Conservation (phyloP, 768 basidiomycete genomes). For the Tylopilus balloui region DNA sequence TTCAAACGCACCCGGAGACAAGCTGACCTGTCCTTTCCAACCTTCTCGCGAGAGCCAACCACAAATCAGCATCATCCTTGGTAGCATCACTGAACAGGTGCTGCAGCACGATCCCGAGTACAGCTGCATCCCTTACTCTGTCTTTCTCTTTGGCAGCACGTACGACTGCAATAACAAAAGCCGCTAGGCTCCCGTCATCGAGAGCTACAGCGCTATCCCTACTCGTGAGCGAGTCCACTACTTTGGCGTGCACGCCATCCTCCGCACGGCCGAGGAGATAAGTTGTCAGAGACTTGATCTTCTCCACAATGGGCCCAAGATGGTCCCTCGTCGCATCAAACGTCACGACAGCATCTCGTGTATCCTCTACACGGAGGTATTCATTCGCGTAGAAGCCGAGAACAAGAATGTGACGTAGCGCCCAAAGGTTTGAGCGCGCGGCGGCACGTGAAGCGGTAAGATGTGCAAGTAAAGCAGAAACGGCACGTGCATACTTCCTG, state of each 20-base stretch:
- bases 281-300: constrained; percentile 49
- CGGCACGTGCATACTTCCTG: constrained; percentile 55
- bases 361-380: constrained; percentile 47
- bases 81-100: constrained; percentile 56
- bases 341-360: constrained; percentile 46
- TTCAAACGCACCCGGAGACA: neutral
- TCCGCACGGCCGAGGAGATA: constrained; percentile 54
- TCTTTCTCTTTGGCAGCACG: constrained; percentile 36
- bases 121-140: constrained; percentile 49
- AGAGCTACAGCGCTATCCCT: constrained; percentile 20
- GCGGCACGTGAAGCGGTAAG: constrained; percentile 57
- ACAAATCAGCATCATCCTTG: constrained; percentile 65
- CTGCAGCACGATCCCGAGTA: constrained; percentile 58
- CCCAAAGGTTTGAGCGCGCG: constrained; percentile 58
- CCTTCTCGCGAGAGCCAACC: constrained; percentile 67
- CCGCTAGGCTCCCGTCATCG: constrained; percentile 20
- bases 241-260: constrained; percentile 47
- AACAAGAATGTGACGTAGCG: constrained; percentile 63
- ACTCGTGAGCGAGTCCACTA: constrained; percentile 34
- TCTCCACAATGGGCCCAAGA: constrained; percentile 37
- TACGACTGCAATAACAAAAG: constrained; percentile 35
- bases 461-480: constrained; percentile 51
- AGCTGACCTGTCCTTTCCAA: constrained; percentile 58
- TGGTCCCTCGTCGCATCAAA: constrained; percentile 18
- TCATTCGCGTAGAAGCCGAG: constrained; percentile 63